A percentile compares a stretch with the other conserved stretches of the same genome.
These are phyloP conservation scores for Colletotrichum magnum DNA, from an alignment of 2,329 filamentous ascomycete genomes.

Conservation along the genomic window DNA sequence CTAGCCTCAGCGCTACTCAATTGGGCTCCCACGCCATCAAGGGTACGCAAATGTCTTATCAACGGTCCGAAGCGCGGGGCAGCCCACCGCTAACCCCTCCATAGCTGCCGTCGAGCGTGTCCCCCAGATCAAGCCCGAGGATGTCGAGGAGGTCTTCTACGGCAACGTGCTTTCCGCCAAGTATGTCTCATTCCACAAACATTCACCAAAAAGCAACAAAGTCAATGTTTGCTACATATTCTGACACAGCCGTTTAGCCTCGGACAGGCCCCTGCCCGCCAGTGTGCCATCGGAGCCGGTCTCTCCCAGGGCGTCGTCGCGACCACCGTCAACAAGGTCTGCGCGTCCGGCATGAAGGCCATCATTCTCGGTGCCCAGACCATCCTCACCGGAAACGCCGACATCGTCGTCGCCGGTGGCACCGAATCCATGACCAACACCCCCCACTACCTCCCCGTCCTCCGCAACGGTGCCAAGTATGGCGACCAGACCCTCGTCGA, in stretches of 20 bases:
- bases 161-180: constrained; percentile 98
- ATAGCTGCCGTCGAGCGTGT: constrained; percentile 85
- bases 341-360: constrained; percentile 94
- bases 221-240: neutral
- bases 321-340: constrained; percentile 99
- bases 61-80: constrained; percentile 22
- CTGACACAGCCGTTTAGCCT: constrained; percentile 69
- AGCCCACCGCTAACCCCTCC: constrained; percentile 30
- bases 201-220: neutral
- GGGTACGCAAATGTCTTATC: constrained; percentile 65
- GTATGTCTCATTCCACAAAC: constrained; percentile 64
- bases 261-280: constrained; percentile 95
- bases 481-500: constrained; percentile 92
- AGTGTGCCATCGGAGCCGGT: constrained; percentile 91
- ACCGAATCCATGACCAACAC: constrained; percentile 99
- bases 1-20: constrained; percentile 87
- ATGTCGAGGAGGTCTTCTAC: constrained; percentile 97
- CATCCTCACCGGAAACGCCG: constrained; percentile 95
- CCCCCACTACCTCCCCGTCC: constrained; percentile 92
- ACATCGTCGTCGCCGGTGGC: constrained; percentile 93
- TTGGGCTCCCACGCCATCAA: constrained; percentile 95
- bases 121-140: constrained; percentile 86
- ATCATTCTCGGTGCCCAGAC: constrained; percentile 96
- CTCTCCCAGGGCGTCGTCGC: constrained; percentile 84
- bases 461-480: constrained; percentile 93